A percentile compares a stretch with the other conserved stretches of the same genome.
phyloP scores from a whole-genome alignment of 331 rosid genomes.

The Ulmus americana region DNA sequence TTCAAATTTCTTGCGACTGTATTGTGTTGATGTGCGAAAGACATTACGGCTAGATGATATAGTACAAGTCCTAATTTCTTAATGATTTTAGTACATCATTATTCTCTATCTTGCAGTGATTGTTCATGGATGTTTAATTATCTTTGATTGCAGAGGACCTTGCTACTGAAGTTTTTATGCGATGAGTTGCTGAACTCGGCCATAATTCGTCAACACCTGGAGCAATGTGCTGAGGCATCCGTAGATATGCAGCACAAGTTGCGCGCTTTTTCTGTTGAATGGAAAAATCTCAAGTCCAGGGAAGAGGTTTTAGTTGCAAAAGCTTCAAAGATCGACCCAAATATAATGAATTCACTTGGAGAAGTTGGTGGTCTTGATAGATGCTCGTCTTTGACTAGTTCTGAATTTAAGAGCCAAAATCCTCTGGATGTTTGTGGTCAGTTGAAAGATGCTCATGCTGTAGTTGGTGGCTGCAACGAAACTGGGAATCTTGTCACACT shows the following conservation, averaged over 20 bases:
- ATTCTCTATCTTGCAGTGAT: neutral
- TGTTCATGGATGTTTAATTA: conserved; percentile 4
- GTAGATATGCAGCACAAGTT: conserved; percentile 78
- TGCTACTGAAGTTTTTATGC: conserved; percentile 73
- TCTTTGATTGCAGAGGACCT: conserved; percentile 63
- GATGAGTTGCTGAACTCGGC: conserved; percentile 85
- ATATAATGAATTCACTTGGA: conserved; percentile 31
- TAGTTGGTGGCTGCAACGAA: conserved; percentile 12
- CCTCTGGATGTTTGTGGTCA: conserved; percentile 35
- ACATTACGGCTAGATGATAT: neutral
- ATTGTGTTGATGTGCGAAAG: neutral
- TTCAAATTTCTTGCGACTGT: neutral
- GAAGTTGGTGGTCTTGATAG: conserved; percentile 50
- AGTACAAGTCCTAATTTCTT: neutral
- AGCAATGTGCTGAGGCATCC: conserved; percentile 74
- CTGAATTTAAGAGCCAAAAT: conserved; percentile 51
- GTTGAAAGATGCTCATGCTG: conserved; percentile 30
- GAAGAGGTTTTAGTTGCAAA: conserved; percentile 70
- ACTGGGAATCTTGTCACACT: conserved; percentile 6
- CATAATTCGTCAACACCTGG: conserved; percentile 78
- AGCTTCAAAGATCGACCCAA: conserved; percentile 56
- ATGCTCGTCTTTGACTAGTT: conserved; percentile 40
- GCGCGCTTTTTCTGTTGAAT: conserved; percentile 64
- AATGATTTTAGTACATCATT: conserved; percentile 2
- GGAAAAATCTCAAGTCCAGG: conserved; percentile 75